Base-by-base conservation (phyloP, 228 moss, liverwort and hornwort genomes). In the Sphagnum magellanicum region DNA sequence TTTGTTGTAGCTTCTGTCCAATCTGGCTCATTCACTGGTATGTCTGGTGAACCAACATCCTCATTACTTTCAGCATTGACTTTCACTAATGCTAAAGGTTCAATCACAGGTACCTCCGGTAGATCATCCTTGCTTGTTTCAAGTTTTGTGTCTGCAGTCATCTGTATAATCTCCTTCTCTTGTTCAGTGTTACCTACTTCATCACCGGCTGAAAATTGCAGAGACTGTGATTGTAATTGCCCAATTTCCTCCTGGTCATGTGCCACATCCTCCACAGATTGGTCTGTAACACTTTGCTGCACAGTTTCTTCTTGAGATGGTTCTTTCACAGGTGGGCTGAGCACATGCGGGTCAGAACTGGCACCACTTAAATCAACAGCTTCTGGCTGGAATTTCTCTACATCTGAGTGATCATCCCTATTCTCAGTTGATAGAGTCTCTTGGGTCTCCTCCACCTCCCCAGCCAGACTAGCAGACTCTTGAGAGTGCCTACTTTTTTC, bases 51-150 rank as follows among this genome's bases (percentile, higher is more conserved):
- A 32, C 32, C 32, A 32, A 32, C 3, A 3, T 32, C 32, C 32
- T 32, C 32, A 32, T 32, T 32, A 68, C 10, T 48, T 17, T 68
- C 68, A 1, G 66, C 15, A 50, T n/a, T 50, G 13, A 68, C 68
- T 68, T 53, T 58, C 58, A 12, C 12, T 13, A 52, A 48, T 6
- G 32, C 32, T 32, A 12, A 11, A 32, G 68, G 48, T 17, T 53
- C 13, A 7, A 14, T 16, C 10, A 47, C 58, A 5, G 68, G 5
- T 46, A 10, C 48, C 15, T 53, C 12, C 8, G 10, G 51, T 15
- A 9, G 15, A 57, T 72, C 76, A 48, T 66, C 66, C 67, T 67
- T 70, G 47, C 50, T 50, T 50, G 50, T 65, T 16, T 77, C 64
- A 65, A 73, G 51, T 61, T 73, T 73, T 61, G 63, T 65, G 63